Evolutionary conservation across 108 stramenopile genomes (phyloP).

Genomic region (Cyclostephanos tholiformis): DNA sequence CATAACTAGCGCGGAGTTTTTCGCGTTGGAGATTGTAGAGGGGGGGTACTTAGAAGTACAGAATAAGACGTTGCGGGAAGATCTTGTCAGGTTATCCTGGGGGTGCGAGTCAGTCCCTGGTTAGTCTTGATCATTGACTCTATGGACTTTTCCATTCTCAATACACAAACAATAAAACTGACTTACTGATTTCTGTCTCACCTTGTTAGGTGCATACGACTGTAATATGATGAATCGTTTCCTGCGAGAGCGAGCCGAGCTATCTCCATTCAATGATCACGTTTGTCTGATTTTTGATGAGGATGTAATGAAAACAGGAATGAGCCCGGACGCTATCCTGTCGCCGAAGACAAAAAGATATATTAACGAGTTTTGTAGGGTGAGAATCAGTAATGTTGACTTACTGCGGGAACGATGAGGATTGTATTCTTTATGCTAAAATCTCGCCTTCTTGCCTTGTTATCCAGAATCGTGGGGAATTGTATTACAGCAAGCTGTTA

Average conservation of each 20-base stretch:
- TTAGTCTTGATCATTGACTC: not conserved
- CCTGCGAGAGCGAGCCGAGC: conserved; percentile 15
- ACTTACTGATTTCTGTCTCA: not conserved
- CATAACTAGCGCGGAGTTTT: conserved; percentile 70
- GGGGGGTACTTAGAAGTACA: conserved; percentile 34
- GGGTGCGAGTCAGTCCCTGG: conserved; percentile 14
- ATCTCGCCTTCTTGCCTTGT: not conserved
- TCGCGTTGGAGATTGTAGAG: conserved; percentile 51
- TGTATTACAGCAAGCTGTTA: conserved; percentile 38
- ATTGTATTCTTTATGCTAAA: not conserved
- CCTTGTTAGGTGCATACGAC: conserved; percentile 7
- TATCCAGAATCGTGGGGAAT: conserved; percentile 24
- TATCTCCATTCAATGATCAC: conserved; percentile 49
- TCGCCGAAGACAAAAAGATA: not conserved
- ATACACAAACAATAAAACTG: not conserved
- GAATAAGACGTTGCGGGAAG: conserved; percentile 18
- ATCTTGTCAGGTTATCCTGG: conserved; percentile 22
- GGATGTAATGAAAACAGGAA: conserved; percentile 37
- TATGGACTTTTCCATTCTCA: not conserved
- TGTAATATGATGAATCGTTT: conserved; percentile 17
- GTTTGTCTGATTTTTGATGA: conserved; percentile 73
- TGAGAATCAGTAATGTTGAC: conserved; percentile 9
- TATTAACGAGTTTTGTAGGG: conserved; percentile 23
- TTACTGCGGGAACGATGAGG: not conserved
- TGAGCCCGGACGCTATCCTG: conserved; percentile 22